These are phyloP conservation scores for Fusarium robinianum DNA, from an alignment of 2,329 filamentous ascomycete genomes.

Conservation along the genomic window DNA sequence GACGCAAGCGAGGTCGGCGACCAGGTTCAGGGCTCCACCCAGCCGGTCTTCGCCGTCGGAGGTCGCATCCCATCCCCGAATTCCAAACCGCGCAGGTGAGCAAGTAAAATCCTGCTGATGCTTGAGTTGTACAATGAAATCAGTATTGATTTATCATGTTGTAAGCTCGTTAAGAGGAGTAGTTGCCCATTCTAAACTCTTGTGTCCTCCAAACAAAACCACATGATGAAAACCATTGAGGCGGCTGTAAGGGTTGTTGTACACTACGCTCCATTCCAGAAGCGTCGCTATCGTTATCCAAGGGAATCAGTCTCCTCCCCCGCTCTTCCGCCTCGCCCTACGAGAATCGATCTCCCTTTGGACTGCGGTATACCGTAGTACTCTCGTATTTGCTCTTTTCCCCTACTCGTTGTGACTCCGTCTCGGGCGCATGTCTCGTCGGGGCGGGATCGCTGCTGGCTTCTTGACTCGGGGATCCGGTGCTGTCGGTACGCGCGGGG, in stretches of 20 bases:
- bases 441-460: constrained; percentile 80
- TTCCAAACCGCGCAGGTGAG: constrained; percentile 16
- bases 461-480: constrained; percentile 71
- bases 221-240: too few species aligned
- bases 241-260: constrained; percentile 20
- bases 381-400: constrained; percentile 94
- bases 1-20: constrained; percentile 26
- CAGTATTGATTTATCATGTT: constrained; percentile 1
- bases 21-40: constrained; percentile 30
- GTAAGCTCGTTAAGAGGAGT: too few species aligned
- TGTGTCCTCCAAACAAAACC: too few species aligned
- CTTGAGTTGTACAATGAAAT: neutral
- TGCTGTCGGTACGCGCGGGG: constrained; percentile 62
- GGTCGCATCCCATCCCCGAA: constrained; percentile 20
- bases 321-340: constrained; percentile 33
- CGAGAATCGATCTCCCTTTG: constrained; percentile 86
- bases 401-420: constrained; percentile 65
- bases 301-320: neutral
- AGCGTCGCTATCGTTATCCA: constrained; percentile 10
- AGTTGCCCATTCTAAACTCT: too few species aligned
- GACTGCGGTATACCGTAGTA: constrained; percentile 71
- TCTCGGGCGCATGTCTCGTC: constrained; percentile 77
- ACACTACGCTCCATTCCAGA: constrained; percentile 29
- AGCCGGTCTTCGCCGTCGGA: constrained; percentile 24
- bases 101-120: constrained; percentile 3